Evolutionary conservation across 2,329 filamentous ascomycete species (phyloP), one percentile per base, ranked within the genome.

Genomic region (Cercospora sesami): DNA sequence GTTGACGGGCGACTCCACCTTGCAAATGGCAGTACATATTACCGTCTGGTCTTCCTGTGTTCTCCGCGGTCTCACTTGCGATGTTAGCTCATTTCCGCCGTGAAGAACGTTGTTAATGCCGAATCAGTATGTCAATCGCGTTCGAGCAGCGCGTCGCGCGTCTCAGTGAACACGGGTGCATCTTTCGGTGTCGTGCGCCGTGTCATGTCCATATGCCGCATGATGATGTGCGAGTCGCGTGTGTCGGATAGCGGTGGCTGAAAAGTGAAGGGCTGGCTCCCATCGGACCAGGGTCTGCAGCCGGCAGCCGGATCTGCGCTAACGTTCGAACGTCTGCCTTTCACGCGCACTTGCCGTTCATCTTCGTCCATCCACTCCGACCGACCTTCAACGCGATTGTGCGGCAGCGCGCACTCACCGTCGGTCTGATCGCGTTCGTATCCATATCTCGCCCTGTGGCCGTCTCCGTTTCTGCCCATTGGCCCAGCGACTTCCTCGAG

Each of bases 391-490:
- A 59, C 33, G n/a, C 33, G 31, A 39, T 58, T 48, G 62, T 58
- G 51, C 53, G 51, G 51, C 51, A 18, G 36, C 62, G 62, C 62
- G 33, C 62, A 57, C 8, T 59, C 14, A 30, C 31, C 26, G 31
- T 57, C 51, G 55, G 55, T 31, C 55, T 42, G 53, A 30, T 51
- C 42, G 60, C 60, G 39, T 31, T 23, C 18, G 53, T 64, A 64
- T 64, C 62, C 33, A 64, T 64, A 64, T 64, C 21, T 28, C 33
- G 39, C 33, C 23, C 62, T 58, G 36, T 58, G 36, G 62, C 62
- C 48, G 14, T 51, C 60, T 36, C 26, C 21, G 39, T 23, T 21
- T 33, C 18, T 23, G 42, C 9, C 21, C 61, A 21, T 36, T 23
- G 14, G 16, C 23, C 16, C 31, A 23, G 21, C 36, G 23, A 33